These are phyloP conservation scores for Septoria linicola DNA, from an alignment of 2,329 filamentous ascomycete species.

Conservation along the genomic window DNA sequence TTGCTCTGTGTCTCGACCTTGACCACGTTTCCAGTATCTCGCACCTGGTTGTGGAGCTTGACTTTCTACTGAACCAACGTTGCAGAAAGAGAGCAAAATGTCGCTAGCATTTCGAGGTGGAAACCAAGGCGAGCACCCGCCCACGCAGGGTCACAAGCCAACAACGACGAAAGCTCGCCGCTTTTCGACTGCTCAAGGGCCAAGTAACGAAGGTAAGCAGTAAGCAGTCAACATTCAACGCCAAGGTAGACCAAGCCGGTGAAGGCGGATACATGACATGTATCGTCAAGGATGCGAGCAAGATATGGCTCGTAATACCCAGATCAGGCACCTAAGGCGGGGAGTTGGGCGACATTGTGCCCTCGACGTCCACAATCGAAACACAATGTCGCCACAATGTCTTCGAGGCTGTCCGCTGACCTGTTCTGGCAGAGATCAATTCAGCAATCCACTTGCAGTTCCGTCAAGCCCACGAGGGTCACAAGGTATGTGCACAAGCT, in stretches of 20 bases:
- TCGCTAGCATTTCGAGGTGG: conserved; percentile 11
- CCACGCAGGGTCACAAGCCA: conserved; percentile 6
- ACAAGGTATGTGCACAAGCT: conserved; percentile 51
- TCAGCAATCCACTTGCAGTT: conserved; percentile 88
- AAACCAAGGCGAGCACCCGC: conserved; percentile 11
- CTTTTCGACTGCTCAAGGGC: conserved; percentile 24
- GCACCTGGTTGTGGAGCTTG: neutral
- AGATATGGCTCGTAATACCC: neutral
- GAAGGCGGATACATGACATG: conserved; percentile 3
- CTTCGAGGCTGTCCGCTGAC: neutral
- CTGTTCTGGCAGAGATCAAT: conserved; percentile 61
- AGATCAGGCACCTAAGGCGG: neutral
- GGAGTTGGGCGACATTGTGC: neutral
- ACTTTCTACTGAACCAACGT: neutral
- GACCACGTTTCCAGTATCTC: neutral
- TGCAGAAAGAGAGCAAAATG: neutral
- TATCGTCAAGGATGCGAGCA: neutral
- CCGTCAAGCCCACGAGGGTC: conserved; percentile 83
- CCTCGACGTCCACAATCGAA: too few species aligned
- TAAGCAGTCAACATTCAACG: neutral
- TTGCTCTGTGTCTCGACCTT: neutral
- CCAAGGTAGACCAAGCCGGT: conserved; percentile 8
- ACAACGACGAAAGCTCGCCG: conserved; percentile 16
- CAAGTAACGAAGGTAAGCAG: conserved; percentile 26
- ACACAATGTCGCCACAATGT: too few species aligned